Percentiles rank a stretch among this genome's conserved stretches.
These are phyloP conservation scores for Suhomyces guaymorum DNA, from an alignment of 1,139 yeast genomes.

Conservation along the genomic window DNA sequence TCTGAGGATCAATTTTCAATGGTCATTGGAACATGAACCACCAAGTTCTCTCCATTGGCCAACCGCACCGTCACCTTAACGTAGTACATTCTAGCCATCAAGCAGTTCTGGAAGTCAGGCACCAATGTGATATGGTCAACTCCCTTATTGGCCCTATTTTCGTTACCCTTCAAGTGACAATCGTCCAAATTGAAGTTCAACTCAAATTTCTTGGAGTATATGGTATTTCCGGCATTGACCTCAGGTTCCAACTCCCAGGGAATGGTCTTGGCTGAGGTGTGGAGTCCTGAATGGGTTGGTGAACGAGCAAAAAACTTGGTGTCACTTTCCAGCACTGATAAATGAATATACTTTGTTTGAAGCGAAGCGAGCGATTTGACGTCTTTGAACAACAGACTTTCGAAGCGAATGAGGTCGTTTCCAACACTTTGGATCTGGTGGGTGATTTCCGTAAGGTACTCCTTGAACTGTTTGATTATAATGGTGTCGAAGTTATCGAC, in stretches of 20 bases:
- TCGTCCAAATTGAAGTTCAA: constrained; percentile 28
- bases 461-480: constrained; percentile 33
- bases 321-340: constrained; percentile 20
- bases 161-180: constrained; percentile 29
- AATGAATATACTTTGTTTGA: constrained; percentile 34
- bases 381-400: constrained; percentile 38
- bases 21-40: constrained; percentile 40
- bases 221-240: constrained; percentile 15
- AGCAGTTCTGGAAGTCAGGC: constrained; percentile 60
- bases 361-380: constrained; percentile 39
- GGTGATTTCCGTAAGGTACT: constrained; percentile 30
- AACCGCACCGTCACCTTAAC: constrained; percentile 34
- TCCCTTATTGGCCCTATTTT: constrained; percentile 23
- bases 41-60: constrained; percentile 32
- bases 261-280: constrained; percentile 22
- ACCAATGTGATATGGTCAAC: constrained; percentile 43
- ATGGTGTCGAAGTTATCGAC: constrained; percentile 33
- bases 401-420: constrained; percentile 37
- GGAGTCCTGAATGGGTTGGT: constrained; percentile 22
- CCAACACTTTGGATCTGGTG: constrained; percentile 37
- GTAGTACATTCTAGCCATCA: constrained; percentile 53
- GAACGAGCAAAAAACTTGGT: constrained; percentile 18
- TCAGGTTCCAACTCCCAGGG: constrained; percentile 27
- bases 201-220: constrained; percentile 31
- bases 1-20: constrained; percentile 28